Base-by-base conservation (phyloP, 169 alveolate genomes). In the Plasmodium knowlesi region DNA sequence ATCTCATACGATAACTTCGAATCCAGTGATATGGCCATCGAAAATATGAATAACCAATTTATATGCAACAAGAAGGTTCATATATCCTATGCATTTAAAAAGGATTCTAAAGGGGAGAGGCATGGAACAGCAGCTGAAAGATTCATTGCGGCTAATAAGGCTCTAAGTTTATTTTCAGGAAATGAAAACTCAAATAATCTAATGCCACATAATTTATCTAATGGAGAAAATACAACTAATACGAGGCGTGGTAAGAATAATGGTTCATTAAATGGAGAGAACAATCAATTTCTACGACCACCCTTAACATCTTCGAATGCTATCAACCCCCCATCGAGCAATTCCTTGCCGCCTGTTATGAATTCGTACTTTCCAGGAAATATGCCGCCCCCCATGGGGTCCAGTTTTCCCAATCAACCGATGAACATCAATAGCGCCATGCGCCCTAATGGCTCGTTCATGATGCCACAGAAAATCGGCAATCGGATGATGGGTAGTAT, bases 41-140 rank as follows among this genome's bases (percentile, higher is more conserved):
- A 98, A 74, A 98, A 99, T 34, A 98, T 99, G 99, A 98, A 98
- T 92, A 98, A 98, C 92, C 99, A 98, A 96, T 98, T 98, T 96
- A 93, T 99, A 39, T 97, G 99, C 92, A 99, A 99, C 92, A 97
- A 98, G 92, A 99, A 99, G 53, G 98, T 99, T 84, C 98, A 98
- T 72, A 99, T 99, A 71, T 98, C 99, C 10, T 99, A 99, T 97
- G 99, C 99, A 0, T 99, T 97, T 95, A 99, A 99, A 96, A 98
- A 98, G 94, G 99, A 99, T 95, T 97, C 99, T 10, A 98, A 98
- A 93, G 98, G 98, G 8, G 98, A 97, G 83, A 96, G 98, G 54
- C 99, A 97, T 93, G 99, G 99, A 46, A 92, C 98, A 22, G 98
- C 99, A 6, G 98, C 98, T 0, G 99, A 97, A 83, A 96, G 99